These are phyloP conservation scores for Nitzschia sp. DNA, from an alignment of 108 stramenopile species.

Conservation along the genomic window DNA sequence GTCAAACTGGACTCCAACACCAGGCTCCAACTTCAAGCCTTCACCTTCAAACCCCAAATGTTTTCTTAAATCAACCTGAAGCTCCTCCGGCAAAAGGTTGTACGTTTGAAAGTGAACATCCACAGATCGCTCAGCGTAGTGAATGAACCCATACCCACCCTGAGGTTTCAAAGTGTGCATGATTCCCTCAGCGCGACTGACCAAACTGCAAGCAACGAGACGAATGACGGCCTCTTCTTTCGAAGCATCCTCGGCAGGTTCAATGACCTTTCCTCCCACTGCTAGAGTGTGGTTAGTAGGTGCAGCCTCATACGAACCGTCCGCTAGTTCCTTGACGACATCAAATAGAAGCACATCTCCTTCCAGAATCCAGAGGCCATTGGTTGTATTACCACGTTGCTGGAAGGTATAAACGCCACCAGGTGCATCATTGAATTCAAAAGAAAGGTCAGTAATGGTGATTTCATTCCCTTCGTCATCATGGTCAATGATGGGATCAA, in stretches of 20 bases:
- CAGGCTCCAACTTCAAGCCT: constrained; percentile 34
- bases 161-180: constrained; percentile 52
- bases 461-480: constrained; percentile 30
- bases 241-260: constrained; percentile 12
- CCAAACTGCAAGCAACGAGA: constrained; percentile 44
- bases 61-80: constrained; percentile 53
- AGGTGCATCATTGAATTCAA: constrained; percentile 56
- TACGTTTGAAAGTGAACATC: constrained; percentile 73
- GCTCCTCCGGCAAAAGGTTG: constrained; percentile 67
- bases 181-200: constrained; percentile 67
- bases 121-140: constrained; percentile 65
- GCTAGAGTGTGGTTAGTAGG: constrained; percentile 53
- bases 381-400: constrained; percentile 32
- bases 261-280: constrained; percentile 24
- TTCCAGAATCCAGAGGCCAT: constrained; percentile 61
- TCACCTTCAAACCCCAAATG: constrained; percentile 38
- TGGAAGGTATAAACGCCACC: constrained; percentile 61
- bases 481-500: constrained; percentile 26
- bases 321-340: constrained; percentile 54
- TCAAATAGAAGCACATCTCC: constrained; percentile 77
- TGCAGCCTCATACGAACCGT: constrained; percentile 57
- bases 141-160: constrained; percentile 77
- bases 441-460: constrained; percentile 41
- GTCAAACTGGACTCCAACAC: constrained; percentile 74
- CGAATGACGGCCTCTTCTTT: constrained; percentile 30